Base-by-base conservation (phyloP, 495 filamentous ascomycete genomes). In the Penicillium desertorum region DNA sequence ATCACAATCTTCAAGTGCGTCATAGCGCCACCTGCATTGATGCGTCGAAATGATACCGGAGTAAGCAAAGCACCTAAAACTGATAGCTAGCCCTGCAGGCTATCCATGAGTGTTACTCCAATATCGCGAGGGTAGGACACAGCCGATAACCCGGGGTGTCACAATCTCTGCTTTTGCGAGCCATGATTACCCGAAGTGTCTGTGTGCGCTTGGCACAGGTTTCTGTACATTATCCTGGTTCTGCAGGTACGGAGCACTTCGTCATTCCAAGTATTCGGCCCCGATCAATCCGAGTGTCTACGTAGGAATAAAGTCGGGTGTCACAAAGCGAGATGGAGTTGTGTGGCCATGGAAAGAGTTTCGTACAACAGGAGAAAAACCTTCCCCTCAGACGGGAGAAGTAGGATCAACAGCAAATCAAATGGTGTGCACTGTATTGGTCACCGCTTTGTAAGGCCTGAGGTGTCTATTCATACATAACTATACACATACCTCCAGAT, bases 391-490 rank as follows among this genome's bases (percentile, higher is more conserved):
- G 8, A 46, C 51, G 17, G 41, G 29, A 22, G 14, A 25, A 52
- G 30, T 22, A 17, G 54, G 44, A 11, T 51, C 20, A 19, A 10
- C 30, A 23, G 22, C 54, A 30, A 57, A 50, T 49, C 45, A 57
- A 5, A 44, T 37, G 37, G 32, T 19, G 22, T 11, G 46, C 30
- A 57, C 5, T 8, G 41, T 34, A 52, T 58, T 53, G 56, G 48
- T 46, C 56, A 58, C 56, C 56, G 56, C 56, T 45, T 45, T 32
- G 2, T 45, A 12, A 14, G 34, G 56, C 56, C 56, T 58, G 41
- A 58, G 48, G 56, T 39, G 56, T 51, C 48, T 22, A 11, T 36
- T 39, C n/a, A n/a, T 3, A 5, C 36, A n/a, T n/a, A n/a, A n/a
- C n/a, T n/a, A n/a, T n/a, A 39, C 7, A n/a, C n/a, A 39, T 39